Evolutionary conservation across 257 asterid species (phyloP), one percentile per base, ranked within the genome.

Genomic region (Dorcoceras hygrometricum): DNA sequence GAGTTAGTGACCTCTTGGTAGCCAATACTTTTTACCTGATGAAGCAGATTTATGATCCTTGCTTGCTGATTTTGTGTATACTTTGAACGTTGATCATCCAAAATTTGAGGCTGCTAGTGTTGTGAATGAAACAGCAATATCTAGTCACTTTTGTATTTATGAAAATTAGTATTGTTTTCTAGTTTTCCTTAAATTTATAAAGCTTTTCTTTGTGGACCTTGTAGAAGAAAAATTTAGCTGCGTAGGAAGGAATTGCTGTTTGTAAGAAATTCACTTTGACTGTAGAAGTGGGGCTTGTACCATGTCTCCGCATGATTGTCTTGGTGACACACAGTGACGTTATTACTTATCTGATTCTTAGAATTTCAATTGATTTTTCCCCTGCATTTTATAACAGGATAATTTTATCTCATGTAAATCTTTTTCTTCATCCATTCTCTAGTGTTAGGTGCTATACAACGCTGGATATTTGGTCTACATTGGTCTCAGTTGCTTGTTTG

Each of bases 201-300:
- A 36, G 2, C 4, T 36, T 36, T 36, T 36, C 48, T 12, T 36
- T 11, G n/a, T 36, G 48, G 18, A 12, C 48, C 48, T 36, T 36
- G 48, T 36, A 12, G 4, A 10, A 1, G 36, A 28, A 28, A 28
- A 2, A 31, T 31, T n/a, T 31, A 31, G 36, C 36, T n/a, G 8
- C 2, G 11, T 3, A 32, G 39, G 24, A 48, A 23, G 34, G 20
- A 8, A 9, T 25, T 65, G 14, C 22, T 16, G 39, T 60, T 14
- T 59, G 54, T 23, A 16, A 23, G 53, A n/a, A 5, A 11, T 23
- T 29, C 16, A 12, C 4, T 50, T 51, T 61, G 23, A 53, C 55
- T 20, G 53, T 53, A 25, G 43, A 29, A 43, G 62, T 55, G 67
- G 63, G 27, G 59, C 59, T 34, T 67, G 51, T 25, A 55, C 29